Evolutionary conservation across 2,329 filamentous ascomycete species (phyloP).

Genomic region (Monilinia laxa): DNA sequence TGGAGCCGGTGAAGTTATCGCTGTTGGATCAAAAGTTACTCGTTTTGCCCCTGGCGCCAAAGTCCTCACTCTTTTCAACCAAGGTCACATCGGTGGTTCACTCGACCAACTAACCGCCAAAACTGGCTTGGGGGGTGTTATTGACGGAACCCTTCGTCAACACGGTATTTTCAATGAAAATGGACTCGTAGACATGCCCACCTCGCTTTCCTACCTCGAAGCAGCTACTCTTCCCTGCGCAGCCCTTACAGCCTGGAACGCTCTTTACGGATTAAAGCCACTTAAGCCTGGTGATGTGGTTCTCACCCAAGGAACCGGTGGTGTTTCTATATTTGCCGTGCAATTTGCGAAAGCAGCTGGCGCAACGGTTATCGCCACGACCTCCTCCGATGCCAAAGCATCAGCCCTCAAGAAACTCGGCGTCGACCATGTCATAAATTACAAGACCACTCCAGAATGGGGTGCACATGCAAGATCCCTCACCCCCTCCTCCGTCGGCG

Average conservation of each 20-base stretch:
- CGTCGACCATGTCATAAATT: conserved; percentile 48
- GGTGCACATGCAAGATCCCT: conserved; percentile 43
- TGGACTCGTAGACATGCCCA: conserved; percentile 60
- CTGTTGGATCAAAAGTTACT: conserved; percentile 55
- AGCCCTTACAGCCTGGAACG: conserved; percentile 58
- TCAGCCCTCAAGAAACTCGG: conserved; percentile 43
- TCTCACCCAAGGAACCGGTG: conserved; percentile 47
- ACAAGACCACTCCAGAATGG: conserved; percentile 45
- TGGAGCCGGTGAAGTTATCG: conserved; percentile 48
- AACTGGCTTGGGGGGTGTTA: conserved; percentile 57
- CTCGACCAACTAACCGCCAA: conserved; percentile 31
- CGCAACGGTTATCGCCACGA: conserved; percentile 47
- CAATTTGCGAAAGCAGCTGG: conserved; percentile 46
- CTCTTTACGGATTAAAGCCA: conserved; percentile 50
- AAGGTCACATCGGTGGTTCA: conserved; percentile 43
- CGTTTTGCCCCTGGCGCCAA: conserved; percentile 59
- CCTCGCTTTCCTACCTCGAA: conserved; percentile 48
- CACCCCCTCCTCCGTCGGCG: conserved; percentile 42
- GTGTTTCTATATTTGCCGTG: conserved; percentile 43
- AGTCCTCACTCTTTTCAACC: conserved; percentile 58
- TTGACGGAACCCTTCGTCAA: conserved; percentile 51
- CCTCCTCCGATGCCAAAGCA: conserved; percentile 43
- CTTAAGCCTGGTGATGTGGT: conserved; percentile 43
- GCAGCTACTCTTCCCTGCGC: conserved; percentile 53
- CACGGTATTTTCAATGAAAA: conserved; percentile 53